These are phyloP conservation scores for Scheffersomyces coipomensis DNA, from an alignment of 805 yeast species.

Conservation along the genomic window DNA sequence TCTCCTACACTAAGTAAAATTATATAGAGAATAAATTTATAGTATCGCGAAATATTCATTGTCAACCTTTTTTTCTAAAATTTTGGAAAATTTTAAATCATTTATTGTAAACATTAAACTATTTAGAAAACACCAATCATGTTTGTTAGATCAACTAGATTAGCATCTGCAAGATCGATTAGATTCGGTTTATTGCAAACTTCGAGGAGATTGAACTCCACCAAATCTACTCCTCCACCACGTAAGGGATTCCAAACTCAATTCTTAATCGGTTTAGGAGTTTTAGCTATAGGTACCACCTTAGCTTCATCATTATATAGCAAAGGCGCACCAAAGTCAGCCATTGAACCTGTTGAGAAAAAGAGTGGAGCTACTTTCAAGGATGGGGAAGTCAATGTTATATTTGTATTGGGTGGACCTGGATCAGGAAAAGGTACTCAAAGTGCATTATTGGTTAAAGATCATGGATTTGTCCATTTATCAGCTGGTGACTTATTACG, in stretches of 20 bases:
- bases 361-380: conserved; percentile 46
- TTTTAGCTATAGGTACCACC: conserved; percentile 54
- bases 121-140: no score
- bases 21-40: no score
- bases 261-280: conserved; percentile 30
- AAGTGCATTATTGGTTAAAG: conserved; percentile 78
- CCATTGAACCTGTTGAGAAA: conserved; percentile 37
- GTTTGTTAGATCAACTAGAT: neutral
- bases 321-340: conserved; percentile 42
- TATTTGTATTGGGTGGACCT: conserved; percentile 95
- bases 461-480: conserved; percentile 80
- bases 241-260: conserved; percentile 18
- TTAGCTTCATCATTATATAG: conserved; percentile 40
- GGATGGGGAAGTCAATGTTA: conserved; percentile 68
- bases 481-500: conserved; percentile 96
- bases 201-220: conserved; percentile 3
- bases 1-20: neutral
- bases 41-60: no score
- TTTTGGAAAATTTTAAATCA: no score
- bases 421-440: conserved; percentile 99
- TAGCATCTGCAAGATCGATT: neutral
- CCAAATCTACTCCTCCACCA: conserved; percentile 9
- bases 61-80: no score
- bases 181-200: neutral
- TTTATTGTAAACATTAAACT: no score